phyloP scores from a whole-genome alignment of 2,329 filamentous ascomycete species.

The Colletotrichum zoysiae region DNA sequence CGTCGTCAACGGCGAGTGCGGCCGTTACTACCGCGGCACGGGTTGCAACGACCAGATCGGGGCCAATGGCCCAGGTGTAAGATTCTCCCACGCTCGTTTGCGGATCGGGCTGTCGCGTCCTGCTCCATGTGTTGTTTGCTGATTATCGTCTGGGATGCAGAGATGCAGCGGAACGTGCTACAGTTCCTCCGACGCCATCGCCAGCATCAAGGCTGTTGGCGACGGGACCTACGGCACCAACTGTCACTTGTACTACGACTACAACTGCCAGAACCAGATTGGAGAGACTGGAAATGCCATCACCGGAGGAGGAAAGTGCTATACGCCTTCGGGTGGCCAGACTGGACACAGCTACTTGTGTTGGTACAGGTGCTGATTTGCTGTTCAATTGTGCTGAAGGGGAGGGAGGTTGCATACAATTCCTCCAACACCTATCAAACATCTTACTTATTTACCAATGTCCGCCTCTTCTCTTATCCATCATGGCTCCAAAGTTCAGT shows the following conservation, averaged over 20 bases:
- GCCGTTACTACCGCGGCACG: slow-evolving; percentile 13
- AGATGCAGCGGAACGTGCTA: slow-evolving; percentile 18
- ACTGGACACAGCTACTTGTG: slow-evolving; percentile 16
- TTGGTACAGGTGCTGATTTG: slow-evolving; percentile 9
- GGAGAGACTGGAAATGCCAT: slow-evolving; percentile 2
- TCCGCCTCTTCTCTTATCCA: not conserved
- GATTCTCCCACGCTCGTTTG: not conserved
- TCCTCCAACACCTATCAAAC: not conserved
- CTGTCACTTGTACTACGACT: slow-evolving; percentile 18
- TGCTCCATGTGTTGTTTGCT: not conserved
- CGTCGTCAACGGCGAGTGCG: slow-evolving; percentile 11
- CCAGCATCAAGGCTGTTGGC: slow-evolving; percentile 13
- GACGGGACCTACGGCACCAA: slow-evolving; percentile 8
- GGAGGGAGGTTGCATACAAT: not conserved
- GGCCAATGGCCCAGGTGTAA: not conserved
- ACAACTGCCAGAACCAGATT: slow-evolving; percentile 6
- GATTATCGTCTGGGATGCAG: not conserved
- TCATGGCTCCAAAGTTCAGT: not conserved
- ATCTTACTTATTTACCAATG: too few species aligned
- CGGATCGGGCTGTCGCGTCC: not conserved
- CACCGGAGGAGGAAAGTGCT: slow-evolving; percentile 5
- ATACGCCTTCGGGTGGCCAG: slow-evolving; percentile 5
- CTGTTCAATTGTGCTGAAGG: not conserved
- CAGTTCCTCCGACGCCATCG: slow-evolving; percentile 10
- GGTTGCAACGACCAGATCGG: slow-evolving; percentile 15